A percentile compares a stretch with the other conserved stretches of the same genome.
Evolutionary conservation across 805 yeast genomes (phyloP).

Genomic region (Starmerella stellata): DNA sequence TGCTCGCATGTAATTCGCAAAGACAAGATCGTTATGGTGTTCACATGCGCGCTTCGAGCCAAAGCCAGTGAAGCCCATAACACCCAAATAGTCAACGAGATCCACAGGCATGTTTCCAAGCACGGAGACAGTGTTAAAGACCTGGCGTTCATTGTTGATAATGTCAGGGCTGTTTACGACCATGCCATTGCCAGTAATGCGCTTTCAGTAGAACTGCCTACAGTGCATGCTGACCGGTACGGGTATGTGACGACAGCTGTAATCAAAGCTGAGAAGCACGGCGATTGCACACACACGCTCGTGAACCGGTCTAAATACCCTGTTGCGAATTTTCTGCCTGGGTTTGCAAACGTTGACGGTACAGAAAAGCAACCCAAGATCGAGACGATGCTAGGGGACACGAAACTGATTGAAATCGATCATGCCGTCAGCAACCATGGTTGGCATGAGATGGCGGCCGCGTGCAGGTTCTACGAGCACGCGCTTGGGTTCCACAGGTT

Average conservation of each 20-base stretch:
- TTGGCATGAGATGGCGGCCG: conserved; percentile 45
- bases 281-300: conserved; percentile 55
- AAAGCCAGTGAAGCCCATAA: conserved; percentile 19
- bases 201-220: conserved; percentile 9
- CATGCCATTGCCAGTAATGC: conserved; percentile 42
- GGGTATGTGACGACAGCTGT: conserved; percentile 41
- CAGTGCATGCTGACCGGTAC: conserved; percentile 25
- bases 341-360: conserved; percentile 20
- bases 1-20: conserved; percentile 45
- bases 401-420: conserved; percentile 35
- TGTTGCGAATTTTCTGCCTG: conserved; percentile 36
- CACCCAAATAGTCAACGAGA: conserved; percentile 21
- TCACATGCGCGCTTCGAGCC: conserved; percentile 26
- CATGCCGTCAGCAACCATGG: conserved; percentile 68
- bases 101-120: conserved; percentile 30
- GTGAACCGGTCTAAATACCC: conserved; percentile 29
- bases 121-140: conserved; percentile 79
- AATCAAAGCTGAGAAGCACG: conserved; percentile 28
- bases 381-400: conserved; percentile 22
- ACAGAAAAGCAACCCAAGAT: conserved; percentile 16
- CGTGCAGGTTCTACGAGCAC: conserved; percentile 41
- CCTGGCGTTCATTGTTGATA: conserved; percentile 44
- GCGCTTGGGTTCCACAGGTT: conserved; percentile 58
- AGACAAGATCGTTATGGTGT: conserved; percentile 35
- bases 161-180: conserved; percentile 30